A percentile compares a stretch with the other conserved stretches of the same genome.
Conservation (phyloP, 1,284 basidiomycete genomes). For the Cronartium quercuum region DNA sequence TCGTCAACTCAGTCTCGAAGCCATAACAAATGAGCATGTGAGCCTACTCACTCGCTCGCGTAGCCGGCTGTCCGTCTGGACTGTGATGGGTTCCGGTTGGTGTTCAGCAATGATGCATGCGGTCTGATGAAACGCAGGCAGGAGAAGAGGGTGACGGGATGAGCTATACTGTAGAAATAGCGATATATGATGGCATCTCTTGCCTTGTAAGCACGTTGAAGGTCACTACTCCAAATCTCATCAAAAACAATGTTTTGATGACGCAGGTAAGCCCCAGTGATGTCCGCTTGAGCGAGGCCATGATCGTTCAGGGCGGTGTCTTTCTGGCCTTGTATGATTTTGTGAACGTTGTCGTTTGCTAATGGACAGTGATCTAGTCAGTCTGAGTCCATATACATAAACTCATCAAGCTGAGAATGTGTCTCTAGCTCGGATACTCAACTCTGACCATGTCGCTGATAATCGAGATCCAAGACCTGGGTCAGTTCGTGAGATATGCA, state of each 20-base stretch:
- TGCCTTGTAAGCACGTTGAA: slow-evolving; percentile 24
- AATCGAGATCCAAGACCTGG: too few species aligned
- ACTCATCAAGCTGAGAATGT: neutral
- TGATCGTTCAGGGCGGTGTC: slow-evolving; percentile 14
- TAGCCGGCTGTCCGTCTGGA: slow-evolving; percentile 11
- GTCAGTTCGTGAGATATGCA: too few species aligned
- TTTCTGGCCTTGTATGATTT: slow-evolving; percentile 31
- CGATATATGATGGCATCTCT: neutral
- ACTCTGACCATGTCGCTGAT: neutral
- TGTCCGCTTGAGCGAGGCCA: slow-evolving; percentile 10
- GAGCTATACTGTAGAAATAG: neutral
- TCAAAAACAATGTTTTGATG: neutral
- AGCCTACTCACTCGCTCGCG: slow-evolving; percentile 15
- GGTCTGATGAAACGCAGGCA: slow-evolving; percentile 4
- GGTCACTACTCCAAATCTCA: slow-evolving; percentile 30
- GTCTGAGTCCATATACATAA: slow-evolving; percentile 48
- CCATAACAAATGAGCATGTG: neutral
- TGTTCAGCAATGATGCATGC: slow-evolving; percentile 17
- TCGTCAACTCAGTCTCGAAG: neutral
- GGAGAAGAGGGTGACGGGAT: too few species aligned
- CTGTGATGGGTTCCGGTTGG: neutral
- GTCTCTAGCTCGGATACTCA: slow-evolving; percentile 53
- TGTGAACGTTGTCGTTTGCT: slow-evolving; percentile 25
- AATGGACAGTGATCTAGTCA: slow-evolving; percentile 63
- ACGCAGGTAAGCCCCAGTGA: neutral